Percentiles rank a stretch among this genome's conserved stretches.
phyloP scores from a whole-genome alignment of 257 asterid genomes.

The Gardenia jasminoides region DNA sequence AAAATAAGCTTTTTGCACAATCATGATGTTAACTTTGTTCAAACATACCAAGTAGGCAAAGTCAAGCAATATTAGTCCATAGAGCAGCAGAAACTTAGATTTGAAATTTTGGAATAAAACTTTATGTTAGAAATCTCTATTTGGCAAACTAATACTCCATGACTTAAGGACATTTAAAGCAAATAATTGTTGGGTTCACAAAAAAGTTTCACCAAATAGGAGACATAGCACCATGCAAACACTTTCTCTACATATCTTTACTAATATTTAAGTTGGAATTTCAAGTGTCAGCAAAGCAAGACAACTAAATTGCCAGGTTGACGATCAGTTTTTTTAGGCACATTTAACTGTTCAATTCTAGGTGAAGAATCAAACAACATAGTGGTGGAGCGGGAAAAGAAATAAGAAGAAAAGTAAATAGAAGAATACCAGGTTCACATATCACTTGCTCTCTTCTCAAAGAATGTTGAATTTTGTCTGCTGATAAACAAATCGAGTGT shows the following conservation, averaged over 20 bases:
- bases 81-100: background rate
- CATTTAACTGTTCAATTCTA: background rate
- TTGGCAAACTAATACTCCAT: background rate
- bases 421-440: slow-evolving; percentile 85
- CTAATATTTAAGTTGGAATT: too few species aligned
- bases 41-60: background rate
- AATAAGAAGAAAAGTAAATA: background rate
- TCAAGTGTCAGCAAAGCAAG: background rate
- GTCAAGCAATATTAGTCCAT: background rate
- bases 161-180: background rate
- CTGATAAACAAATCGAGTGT: slow-evolving; percentile 98
- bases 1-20: background rate
- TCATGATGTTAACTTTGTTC: background rate
- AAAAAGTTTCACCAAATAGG: too few species aligned
- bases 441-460: slow-evolving; percentile 98
- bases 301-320: background rate
- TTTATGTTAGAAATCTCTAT: too few species aligned
- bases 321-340: background rate
- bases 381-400: background rate
- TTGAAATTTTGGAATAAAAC: background rate
- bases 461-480: slow-evolving; percentile 98
- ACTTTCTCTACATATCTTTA: too few species aligned
- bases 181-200: too few species aligned
- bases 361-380: background rate
- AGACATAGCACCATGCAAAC: too few species aligned